These are phyloP conservation scores for Gymnopus androsaceus DNA, from an alignment of 1,284 basidiomycete genomes.

Conservation along the genomic window DNA sequence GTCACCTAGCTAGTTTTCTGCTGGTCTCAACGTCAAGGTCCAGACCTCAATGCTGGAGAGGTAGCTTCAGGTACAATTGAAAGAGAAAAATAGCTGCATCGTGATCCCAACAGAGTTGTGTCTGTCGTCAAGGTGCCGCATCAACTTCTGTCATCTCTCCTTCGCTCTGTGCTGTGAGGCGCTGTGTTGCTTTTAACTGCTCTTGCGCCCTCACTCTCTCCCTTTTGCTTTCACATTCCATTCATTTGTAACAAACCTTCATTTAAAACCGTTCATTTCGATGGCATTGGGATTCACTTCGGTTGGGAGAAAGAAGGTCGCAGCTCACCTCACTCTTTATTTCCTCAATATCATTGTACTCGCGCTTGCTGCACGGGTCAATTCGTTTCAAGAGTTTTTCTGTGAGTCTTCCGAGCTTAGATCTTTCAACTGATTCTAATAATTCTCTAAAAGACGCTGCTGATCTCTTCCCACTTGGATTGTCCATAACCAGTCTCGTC, in stretches of 20 bases:
- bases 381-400: slow-evolving; percentile 60
- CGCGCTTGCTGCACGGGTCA: slow-evolving; percentile 53
- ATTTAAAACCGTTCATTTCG: not conserved
- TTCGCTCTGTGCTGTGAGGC: slow-evolving; percentile 1
- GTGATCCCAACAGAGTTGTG: no score
- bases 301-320: slow-evolving; percentile 30
- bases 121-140: slow-evolving; percentile 9
- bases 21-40: no score
- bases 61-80: no score
- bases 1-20: no score
- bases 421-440: not conserved
- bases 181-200: not conserved
- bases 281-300: slow-evolving; percentile 26
- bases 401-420: slow-evolving; percentile 39
- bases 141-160: not conserved
- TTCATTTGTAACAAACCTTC: slow-evolving; percentile 12
- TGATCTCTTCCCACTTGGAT: slow-evolving; percentile 58
- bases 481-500: slow-evolving; percentile 53
- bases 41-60: no score
- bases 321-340: slow-evolving; percentile 41
- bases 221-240: slow-evolving; percentile 15
- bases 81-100: no score
- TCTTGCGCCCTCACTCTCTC: not conserved
- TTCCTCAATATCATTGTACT: slow-evolving; percentile 53
- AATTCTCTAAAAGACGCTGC: slow-evolving; percentile 43